Base-by-base conservation (phyloP, 768 basidiomycete genomes). In the Pisolithus albus region DNA sequence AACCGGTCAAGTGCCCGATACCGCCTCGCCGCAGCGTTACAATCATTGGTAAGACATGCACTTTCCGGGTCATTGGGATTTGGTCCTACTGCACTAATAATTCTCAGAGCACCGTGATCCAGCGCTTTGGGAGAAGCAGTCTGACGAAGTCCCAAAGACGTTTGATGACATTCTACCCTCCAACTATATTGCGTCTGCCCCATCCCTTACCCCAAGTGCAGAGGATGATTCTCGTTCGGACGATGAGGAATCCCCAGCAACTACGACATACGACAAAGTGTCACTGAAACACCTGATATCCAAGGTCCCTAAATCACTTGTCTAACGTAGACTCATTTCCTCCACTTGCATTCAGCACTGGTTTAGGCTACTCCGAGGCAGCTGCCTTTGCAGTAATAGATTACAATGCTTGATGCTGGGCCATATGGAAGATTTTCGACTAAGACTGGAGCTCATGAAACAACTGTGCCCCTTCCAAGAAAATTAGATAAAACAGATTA, bases 101-200 rank as follows among this genome's bases (percentile, higher is more conserved):
- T n/a, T 40, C 24, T 26, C 39, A 69, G 65, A 68, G 37, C 45
- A 50, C 13, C 58, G 21, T 7, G 64, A 69, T 16, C 64, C 67
- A 0, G 57, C 61, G 0, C 34, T 69, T n/a, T 47, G 56, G 52
- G 53, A 55, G 13, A 46, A 46, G 6, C 59, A 58, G 55, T 58
- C 59, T 11, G 43, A 45, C 37, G 60, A 65, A 43, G 60, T 63
- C 1, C 53, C 63, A 36, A 61, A 65, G 46, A 74, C 76, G 5
- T 80, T 80, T 56, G 65, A 67, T 37, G 75, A 79, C 38, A 72
- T 81, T 18, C 65, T 81, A 9, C 75, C 79, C 1, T 49, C 73
- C 5, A 57, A 67, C 7, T 65, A 72, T n/a, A 79, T 81, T 51
- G 69, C 77, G 3, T 61, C 74, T 0, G 67, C 67, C 11, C 66